Evolutionary conservation across 2,329 filamentous ascomycete species (phyloP).

Genomic region (Monilinia fructigena): DNA sequence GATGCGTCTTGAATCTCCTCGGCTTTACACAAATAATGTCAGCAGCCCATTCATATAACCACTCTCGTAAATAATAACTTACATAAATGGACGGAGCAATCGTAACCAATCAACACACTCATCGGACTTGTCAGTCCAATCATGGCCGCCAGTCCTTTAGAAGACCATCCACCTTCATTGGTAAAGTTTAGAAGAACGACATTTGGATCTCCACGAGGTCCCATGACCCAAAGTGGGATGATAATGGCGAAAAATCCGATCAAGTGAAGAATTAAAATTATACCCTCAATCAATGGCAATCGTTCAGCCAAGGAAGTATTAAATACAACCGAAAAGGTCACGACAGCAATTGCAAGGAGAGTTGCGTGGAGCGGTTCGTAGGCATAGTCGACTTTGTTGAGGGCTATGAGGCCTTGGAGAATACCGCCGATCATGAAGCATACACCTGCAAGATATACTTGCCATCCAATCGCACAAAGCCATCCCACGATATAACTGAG

Average conservation of each 20-base stretch:
- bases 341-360: constrained; percentile 46
- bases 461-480: constrained; percentile 49
- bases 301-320: constrained; percentile 45
- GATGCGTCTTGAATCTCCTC: constrained; percentile 52
- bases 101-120: constrained; percentile 29
- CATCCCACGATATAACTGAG: constrained; percentile 53
- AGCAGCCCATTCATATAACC: background rate
- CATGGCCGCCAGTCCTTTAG: constrained; percentile 40
- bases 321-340: constrained; percentile 44
- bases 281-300: constrained; percentile 45
- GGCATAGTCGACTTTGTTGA: constrained; percentile 42
- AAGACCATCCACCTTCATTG: constrained; percentile 40
- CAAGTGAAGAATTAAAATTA: constrained; percentile 47
- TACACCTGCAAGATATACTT: constrained; percentile 44
- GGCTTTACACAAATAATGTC: constrained; percentile 28
- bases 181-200: constrained; percentile 39
- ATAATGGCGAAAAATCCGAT: constrained; percentile 47
- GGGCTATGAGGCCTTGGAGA: constrained; percentile 44
- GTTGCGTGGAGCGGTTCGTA: constrained; percentile 45
- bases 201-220: constrained; percentile 26
- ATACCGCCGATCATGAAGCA: constrained; percentile 45
- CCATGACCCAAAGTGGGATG: constrained; percentile 42
- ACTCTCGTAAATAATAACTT: background rate
- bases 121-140: constrained; percentile 43
- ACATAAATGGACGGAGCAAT: constrained; percentile 42